phyloP scores from a whole-genome alignment of 768 basidiomycete species.

The Pilatotrama ljubarskyi region DNA sequence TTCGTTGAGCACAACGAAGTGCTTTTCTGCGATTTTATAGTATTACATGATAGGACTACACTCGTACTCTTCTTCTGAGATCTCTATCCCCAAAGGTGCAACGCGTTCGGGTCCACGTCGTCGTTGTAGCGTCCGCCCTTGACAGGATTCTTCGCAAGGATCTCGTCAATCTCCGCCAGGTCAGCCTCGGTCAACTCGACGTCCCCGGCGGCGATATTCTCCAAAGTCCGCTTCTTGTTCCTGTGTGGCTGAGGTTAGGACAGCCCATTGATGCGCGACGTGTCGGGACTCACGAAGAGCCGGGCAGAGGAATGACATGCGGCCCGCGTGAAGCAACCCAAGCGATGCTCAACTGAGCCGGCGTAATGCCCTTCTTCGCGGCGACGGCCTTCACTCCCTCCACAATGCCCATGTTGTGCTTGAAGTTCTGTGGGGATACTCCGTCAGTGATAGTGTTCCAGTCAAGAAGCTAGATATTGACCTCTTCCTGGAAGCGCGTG shows the following conservation, averaged over 20 bases:
- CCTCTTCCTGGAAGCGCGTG: constrained; percentile 25
- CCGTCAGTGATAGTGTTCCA: neutral
- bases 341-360: constrained; percentile 41
- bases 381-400: constrained; percentile 43
- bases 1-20: no score
- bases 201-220: constrained; percentile 43
- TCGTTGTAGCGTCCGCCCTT: constrained; percentile 43
- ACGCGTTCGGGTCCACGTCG: constrained; percentile 15
- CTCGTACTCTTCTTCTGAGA: no score
- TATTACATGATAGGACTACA: no score
- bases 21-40: no score
- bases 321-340: constrained; percentile 27
- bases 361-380: constrained; percentile 41
- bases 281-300: constrained; percentile 37
- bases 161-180: constrained; percentile 38
- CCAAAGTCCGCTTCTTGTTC: constrained; percentile 41
- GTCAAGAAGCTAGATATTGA: neutral
- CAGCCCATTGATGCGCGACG: neutral
- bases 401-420: constrained; percentile 44
- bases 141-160: constrained; percentile 37
- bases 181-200: constrained; percentile 38
- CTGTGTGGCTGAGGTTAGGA: constrained; percentile 21
- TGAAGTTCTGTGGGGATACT: constrained; percentile 33
- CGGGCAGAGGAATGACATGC: constrained; percentile 45
- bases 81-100: constrained; percentile 39